Conservation (phyloP, 108 stramenopile species). For the Conticribra weissflogii region DNA sequence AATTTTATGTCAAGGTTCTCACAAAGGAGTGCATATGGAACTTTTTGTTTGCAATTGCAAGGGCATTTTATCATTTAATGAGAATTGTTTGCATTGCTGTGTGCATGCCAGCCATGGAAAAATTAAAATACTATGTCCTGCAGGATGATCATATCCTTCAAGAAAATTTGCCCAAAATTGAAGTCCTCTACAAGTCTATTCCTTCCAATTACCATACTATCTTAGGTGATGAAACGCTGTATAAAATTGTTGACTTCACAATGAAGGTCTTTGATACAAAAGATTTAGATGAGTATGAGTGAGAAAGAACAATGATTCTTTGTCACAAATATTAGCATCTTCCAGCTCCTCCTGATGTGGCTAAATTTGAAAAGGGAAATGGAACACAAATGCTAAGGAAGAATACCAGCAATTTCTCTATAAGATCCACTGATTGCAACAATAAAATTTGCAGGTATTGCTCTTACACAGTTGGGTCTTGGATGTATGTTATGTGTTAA, state of each 20-base stretch:
- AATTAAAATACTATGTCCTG: conserved; percentile 1
- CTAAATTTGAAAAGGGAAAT: no score
- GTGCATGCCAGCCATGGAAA: conserved; percentile 5
- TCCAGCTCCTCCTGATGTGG: no score
- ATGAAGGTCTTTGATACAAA: background rate
- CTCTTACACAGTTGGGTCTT: no score
- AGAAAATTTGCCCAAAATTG: background rate
- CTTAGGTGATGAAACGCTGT: no score
- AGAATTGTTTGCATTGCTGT: background rate
- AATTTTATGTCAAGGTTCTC: background rate
- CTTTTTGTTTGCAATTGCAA: background rate
- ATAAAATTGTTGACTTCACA: background rate
- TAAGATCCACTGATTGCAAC: no score
- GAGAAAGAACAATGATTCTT: no score
- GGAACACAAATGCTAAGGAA: no score
- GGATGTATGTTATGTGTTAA: no score
- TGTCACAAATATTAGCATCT: no score
- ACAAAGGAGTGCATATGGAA: background rate
- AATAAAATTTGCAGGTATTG: no score
- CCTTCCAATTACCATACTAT: background rate
- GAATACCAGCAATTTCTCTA: no score
- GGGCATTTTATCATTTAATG: conserved; percentile 1
- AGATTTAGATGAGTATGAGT: no score
- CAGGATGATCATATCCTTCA: background rate
- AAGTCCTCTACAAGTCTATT: background rate